A percentile compares a stretch with the other conserved stretches of the same genome.
Evolutionary conservation across 257 asterid species (phyloP).

Genomic region (Nicotiana knightiana): DNA sequence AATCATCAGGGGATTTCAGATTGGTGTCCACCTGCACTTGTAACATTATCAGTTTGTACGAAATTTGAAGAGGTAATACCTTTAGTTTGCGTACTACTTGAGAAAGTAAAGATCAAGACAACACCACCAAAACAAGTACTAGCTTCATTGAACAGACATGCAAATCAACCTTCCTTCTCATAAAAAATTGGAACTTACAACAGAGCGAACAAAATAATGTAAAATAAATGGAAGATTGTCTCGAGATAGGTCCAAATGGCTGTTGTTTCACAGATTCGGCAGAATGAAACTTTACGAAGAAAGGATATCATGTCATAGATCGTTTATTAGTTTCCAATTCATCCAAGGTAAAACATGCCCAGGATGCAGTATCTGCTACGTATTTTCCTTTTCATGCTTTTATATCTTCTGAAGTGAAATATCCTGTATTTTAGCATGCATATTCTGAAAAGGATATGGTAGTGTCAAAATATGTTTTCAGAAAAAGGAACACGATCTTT

Average conservation of each 20-base stretch:
- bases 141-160: not conserved
- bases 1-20: conserved; percentile 66
- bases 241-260: not conserved
- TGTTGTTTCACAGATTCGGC: not conserved
- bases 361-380: not conserved
- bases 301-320: not conserved
- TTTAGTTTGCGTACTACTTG: not conserved
- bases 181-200: not conserved
- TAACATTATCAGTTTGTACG: not conserved
- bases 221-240: not conserved
- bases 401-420: not conserved
- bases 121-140: not conserved
- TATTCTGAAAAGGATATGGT: not conserved
- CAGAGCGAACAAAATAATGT: not conserved
- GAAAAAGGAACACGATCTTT: not conserved
- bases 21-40: conserved; percentile 79
- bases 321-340: not conserved
- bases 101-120: not conserved
- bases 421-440: not conserved
- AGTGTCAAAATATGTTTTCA: not conserved
- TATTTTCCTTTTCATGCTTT: not conserved
- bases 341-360: not conserved
- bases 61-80: not conserved
- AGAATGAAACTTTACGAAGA: not conserved
- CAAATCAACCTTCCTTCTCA: not conserved